Evolutionary conservation across 495 filamentous ascomycete genomes (phyloP).

Genomic region (Penicillium goetzii): DNA sequence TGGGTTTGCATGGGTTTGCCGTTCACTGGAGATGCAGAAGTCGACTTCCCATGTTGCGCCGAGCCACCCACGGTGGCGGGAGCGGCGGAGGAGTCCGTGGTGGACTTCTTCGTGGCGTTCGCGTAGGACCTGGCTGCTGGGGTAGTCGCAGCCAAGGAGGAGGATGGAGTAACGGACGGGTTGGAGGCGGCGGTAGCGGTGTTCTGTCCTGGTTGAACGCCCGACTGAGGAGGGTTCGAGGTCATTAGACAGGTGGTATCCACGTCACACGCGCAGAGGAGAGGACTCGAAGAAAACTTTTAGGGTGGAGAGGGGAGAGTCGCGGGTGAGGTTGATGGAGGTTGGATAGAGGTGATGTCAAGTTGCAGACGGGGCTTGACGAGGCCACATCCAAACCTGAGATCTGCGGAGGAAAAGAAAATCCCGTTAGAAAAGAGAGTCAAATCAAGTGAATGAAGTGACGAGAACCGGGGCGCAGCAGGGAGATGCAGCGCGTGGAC

Average conservation of each 20-base stretch:
- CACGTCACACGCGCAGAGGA: slow-evolving; percentile 37
- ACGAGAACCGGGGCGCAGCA: slow-evolving; percentile 32
- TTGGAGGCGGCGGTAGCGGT: slow-evolving; percentile 50
- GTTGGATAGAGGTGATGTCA: slow-evolving; percentile 33
- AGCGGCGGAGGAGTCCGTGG: slow-evolving; percentile 67
- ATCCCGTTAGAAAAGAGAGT: slow-evolving; percentile 24
- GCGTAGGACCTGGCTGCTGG: slow-evolving; percentile 64
- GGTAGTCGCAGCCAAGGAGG: slow-evolving; percentile 61
- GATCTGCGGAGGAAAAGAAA: slow-evolving; percentile 31
- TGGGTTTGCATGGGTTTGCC: slow-evolving; percentile 69
- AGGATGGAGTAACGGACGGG: slow-evolving; percentile 45
- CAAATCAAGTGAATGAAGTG: slow-evolving; percentile 28
- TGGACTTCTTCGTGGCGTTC: slow-evolving; percentile 79
- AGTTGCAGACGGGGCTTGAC: slow-evolving; percentile 33
- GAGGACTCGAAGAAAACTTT: slow-evolving; percentile 7
- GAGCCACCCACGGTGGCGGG: slow-evolving; percentile 72
- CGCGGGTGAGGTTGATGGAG: slow-evolving; percentile 3
- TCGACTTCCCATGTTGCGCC: slow-evolving; percentile 82
- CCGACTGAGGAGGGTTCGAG: slow-evolving; percentile 54
- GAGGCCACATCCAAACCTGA: slow-evolving; percentile 42
- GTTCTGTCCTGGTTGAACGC: slow-evolving; percentile 59
- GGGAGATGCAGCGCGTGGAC: slow-evolving; percentile 33
- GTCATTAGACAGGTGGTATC: slow-evolving; percentile 54
- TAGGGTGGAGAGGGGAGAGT: slow-evolving; percentile 14
- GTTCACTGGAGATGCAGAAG: slow-evolving; percentile 79